Base-by-base conservation (phyloP, 768 basidiomycete species). In the Leccinellum rugosiceps region DNA sequence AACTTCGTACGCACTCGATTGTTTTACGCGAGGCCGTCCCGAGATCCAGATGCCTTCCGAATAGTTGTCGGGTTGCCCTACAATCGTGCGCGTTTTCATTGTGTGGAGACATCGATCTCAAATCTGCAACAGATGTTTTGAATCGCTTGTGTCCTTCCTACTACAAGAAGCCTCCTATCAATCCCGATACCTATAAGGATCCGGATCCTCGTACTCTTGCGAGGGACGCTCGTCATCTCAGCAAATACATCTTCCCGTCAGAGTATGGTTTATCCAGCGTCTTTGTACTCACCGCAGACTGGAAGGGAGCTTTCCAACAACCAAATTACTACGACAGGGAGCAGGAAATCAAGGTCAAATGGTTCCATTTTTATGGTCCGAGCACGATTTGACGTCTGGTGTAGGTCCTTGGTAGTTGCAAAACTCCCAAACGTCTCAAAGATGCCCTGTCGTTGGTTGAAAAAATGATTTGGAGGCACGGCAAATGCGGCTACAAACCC, bases 221-320 rank as follows among this genome's bases (percentile, higher is more conserved):
- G 45, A 77, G 77, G 38, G 70, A 82, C 38, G 80, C 82, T 1
- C 79, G 88, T 41, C 85, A 85, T 60, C 72, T 93, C 1, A 79
- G 88, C 32, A 94, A 94, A 73, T 88, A 93, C 64, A 76, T 98
- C 2, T 96, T 98, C 65, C 86, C 94, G 9, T 78, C 86, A 41
- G 90, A 94, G 63, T 92, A 86, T 64, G 80, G 82, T 0, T 67
- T 97, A 1, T 66, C 77, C 5, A 88, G 76, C 61, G 78, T 86
- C 2, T 94, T 94, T 58, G 50, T 58, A 4, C 38, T 52, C 13
- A 55, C 65, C 46, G 58, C 58, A 48, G 65, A 55, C 23, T 60
- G 59, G 17, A 71, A 65, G 44, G 64, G 71, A 45, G 59, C 65
- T 0, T 74, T 73, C 44, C 70, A 72, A 28, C 75, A 80, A 57